phyloP scores from a whole-genome alignment of 2,329 filamentous ascomycete genomes.

The Ophiostoma sp. region DNA sequence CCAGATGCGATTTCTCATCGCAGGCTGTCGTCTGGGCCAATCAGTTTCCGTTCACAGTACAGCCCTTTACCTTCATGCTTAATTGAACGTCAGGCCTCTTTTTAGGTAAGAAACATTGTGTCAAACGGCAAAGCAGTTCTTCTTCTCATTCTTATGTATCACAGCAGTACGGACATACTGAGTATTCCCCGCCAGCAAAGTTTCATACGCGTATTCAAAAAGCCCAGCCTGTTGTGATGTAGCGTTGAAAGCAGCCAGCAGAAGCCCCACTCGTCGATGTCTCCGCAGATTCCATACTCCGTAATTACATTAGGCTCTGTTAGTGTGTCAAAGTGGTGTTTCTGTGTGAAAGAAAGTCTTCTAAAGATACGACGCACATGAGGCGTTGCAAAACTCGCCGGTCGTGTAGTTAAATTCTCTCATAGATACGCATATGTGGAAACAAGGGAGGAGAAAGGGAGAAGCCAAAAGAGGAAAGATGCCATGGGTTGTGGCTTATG shows the following conservation, averaged over 20 bases:
- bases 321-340: neutral
- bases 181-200: neutral
- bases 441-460: neutral
- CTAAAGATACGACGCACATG: too few relatives aligned
- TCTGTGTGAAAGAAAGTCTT: neutral
- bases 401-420: neutral
- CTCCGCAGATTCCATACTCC: neutral
- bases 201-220: neutral
- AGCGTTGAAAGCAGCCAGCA: neutral
- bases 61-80: too few relatives aligned
- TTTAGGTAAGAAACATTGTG: too few relatives aligned
- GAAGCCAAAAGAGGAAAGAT: neutral
- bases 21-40: too few relatives aligned
- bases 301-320: neutral
- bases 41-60: too few relatives aligned
- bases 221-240: neutral
- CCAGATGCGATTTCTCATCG: too few relatives aligned
- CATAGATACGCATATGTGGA: too few relatives aligned
- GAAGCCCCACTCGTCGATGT: neutral
- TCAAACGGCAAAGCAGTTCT: too few relatives aligned
- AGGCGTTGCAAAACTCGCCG: neutral
- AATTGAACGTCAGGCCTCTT: too few relatives aligned
- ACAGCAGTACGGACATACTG: too few relatives aligned
- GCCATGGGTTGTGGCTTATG: neutral
- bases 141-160: too few relatives aligned